phyloP scores from a whole-genome alignment of 352 stramenopile species.

The Plasmopara viticola region DNA sequence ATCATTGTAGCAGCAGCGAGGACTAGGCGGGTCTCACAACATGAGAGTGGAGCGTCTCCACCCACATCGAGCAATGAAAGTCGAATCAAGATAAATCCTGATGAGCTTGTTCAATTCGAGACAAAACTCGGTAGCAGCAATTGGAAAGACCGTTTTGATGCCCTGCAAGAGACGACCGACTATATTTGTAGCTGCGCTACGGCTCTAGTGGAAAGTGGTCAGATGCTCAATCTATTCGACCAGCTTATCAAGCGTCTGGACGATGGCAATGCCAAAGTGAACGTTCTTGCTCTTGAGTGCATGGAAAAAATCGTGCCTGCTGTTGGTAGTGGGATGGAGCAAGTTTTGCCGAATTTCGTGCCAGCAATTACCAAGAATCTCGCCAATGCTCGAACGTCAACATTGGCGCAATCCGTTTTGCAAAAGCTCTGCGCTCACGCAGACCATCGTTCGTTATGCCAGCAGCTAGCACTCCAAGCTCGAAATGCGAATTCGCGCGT shows the following conservation, averaged over 20 bases:
- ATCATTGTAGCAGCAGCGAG: not conserved
- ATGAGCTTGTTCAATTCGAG: constrained; percentile 34
- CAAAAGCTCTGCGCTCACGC: constrained; percentile 39
- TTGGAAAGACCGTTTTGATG: constrained; percentile 76
- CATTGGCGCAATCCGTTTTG: constrained; percentile 34
- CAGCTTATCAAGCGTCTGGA: constrained; percentile 58
- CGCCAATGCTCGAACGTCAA: constrained; percentile 42
- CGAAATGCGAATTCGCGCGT: constrained; percentile 48
- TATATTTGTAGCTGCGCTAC: constrained; percentile 28
- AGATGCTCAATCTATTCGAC: constrained; percentile 65
- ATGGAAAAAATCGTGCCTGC: constrained; percentile 44
- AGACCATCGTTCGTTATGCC: constrained; percentile 47
- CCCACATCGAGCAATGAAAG: constrained; percentile 15
- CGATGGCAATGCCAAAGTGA: constrained; percentile 75
- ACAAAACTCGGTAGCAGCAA: constrained; percentile 60
- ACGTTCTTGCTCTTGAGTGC: constrained; percentile 47
- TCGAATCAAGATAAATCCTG: constrained; percentile 29
- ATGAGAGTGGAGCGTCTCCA: constrained; percentile 8
- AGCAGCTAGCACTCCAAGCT: constrained; percentile 45
- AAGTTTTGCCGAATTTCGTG: constrained; percentile 48
- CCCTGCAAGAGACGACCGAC: constrained; percentile 31
- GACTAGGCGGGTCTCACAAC: constrained; percentile 12
- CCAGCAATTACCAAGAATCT: constrained; percentile 53
- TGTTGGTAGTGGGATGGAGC: constrained; percentile 49
- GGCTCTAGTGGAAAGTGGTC: constrained; percentile 24